Conservation (phyloP, 306 rosid species). For the Dalbergia cochinchinensis region DNA sequence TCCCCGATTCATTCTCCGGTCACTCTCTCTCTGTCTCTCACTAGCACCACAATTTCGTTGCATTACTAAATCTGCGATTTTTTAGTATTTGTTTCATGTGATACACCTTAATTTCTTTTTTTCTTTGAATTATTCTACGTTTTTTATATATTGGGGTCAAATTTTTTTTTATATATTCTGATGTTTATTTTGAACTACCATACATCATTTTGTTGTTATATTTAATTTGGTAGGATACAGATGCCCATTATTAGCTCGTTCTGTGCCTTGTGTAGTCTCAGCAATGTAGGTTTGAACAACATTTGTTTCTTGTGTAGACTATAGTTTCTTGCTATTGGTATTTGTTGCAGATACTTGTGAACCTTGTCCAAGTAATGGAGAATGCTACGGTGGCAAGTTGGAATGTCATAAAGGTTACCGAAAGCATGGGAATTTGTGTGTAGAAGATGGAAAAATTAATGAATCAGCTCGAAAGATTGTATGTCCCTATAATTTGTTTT, state of each 20-base stretch:
- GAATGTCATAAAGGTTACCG: constrained; percentile 76
- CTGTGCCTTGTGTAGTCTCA: constrained; percentile 12
- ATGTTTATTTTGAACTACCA: too few species aligned
- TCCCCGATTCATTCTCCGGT: constrained; percentile 59
- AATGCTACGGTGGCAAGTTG: constrained; percentile 67
- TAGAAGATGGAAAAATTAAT: constrained; percentile 82
- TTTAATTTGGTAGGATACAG: too few species aligned
- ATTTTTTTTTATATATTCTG: too few species aligned
- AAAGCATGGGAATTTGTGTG: constrained; percentile 68
- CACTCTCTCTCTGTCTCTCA: constrained; percentile 1
- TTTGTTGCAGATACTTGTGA: constrained; percentile 71
- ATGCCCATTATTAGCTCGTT: constrained; percentile 5
- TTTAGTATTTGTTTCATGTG: neutral
- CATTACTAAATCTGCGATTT: constrained; percentile 14
- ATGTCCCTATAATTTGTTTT: constrained; percentile 45
- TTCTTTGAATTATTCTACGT: too few species aligned
- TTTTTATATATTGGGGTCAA: too few species aligned
- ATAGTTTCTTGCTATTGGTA: neutral
- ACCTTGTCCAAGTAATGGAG: constrained; percentile 90
- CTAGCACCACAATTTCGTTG: neutral
- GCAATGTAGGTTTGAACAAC: neutral
- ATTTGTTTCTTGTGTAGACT: constrained; percentile 28
- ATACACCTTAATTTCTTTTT: too few species aligned
- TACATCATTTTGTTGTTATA: too few species aligned
- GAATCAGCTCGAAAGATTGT: constrained; percentile 79